These are phyloP conservation scores for Cercospora berteroae DNA, from an alignment of 2,329 filamentous ascomycete genomes.

Conservation along the genomic window DNA sequence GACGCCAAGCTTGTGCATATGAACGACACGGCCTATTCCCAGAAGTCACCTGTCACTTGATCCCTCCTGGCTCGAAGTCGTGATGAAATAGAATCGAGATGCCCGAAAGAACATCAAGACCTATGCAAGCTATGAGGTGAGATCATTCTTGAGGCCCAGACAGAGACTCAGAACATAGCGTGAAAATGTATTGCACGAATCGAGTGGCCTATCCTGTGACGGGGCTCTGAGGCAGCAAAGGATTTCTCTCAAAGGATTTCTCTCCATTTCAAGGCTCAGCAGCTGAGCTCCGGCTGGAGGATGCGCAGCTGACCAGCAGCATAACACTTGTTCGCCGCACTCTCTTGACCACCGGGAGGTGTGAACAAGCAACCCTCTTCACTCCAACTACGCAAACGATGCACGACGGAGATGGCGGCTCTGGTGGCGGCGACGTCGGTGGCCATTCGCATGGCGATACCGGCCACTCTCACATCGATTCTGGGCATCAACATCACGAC, in stretches of 20 bases:
- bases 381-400: neutral
- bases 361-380: neutral
- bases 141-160: neutral
- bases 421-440: neutral
- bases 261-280: neutral
- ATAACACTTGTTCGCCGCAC: neutral
- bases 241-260: neutral
- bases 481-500: neutral
- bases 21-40: neutral
- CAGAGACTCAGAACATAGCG: neutral
- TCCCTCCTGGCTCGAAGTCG: neutral
- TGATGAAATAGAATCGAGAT: neutral
- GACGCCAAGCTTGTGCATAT: neutral
- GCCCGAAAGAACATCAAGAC: neutral
- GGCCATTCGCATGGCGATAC: neutral
- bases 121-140: neutral
- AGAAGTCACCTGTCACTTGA: neutral
- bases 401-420: slow-evolving; percentile 1
- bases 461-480: slow-evolving; percentile 1
- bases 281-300: neutral
- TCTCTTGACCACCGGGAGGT: neutral
- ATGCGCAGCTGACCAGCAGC: neutral
- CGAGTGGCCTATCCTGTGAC: neutral
- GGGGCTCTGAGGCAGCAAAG: neutral
- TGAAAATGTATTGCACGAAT: neutral